Evolutionary conservation across 345 rosid genomes (phyloP), one percentile per base, ranked within the genome.

Genomic region (Eucalyptus coolabah): DNA sequence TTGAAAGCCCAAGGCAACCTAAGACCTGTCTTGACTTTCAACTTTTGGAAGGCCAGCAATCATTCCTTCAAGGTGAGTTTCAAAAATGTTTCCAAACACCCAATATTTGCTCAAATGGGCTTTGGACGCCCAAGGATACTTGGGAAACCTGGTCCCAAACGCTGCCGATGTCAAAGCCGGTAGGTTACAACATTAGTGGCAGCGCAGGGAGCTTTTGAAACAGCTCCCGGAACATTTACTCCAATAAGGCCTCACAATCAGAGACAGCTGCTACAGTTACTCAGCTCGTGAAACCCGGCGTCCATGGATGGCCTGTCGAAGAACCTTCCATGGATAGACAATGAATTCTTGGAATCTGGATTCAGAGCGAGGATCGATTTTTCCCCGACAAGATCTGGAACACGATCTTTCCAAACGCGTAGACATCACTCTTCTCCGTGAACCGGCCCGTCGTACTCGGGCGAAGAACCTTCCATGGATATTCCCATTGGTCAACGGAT

Each of bases 381-480:
- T n/a, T 98, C 86, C 99, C 99, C 0, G 96, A 93, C 72, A 97
- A 92, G 40, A 98, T 89, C 93, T 98, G 99, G 59, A 97, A 93
- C 28, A 95, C 92, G 49, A 97, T 91, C 60, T 94, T 92, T 53
- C 99, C 99, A 53, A 95, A 98, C 8, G 99, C 99, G 86, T 94
- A 97, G 21, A 97, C 93, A 72, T 98, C 99, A 2, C 97, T 96
- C 91, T 97, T 96, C 92, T 98, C 98, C 0, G 98, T 98, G 93
- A 98, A 95, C 28, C 98, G 93, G 88, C 99, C 99, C 8, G 98
- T 98, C 88, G 90, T 97, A 97, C 87, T 97, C 99, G 37, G 99
- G 99, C 28, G 98, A n/a, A n/a, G n/a, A n/a, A n/a, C n/a, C n/a
- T n/a, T n/a, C n/a, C n/a, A n/a, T n/a, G n/a, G n/a, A n/a, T n/a